phyloP scores from a whole-genome alignment of 768 basidiomycete genomes.

The Lentinula raphanica region DNA sequence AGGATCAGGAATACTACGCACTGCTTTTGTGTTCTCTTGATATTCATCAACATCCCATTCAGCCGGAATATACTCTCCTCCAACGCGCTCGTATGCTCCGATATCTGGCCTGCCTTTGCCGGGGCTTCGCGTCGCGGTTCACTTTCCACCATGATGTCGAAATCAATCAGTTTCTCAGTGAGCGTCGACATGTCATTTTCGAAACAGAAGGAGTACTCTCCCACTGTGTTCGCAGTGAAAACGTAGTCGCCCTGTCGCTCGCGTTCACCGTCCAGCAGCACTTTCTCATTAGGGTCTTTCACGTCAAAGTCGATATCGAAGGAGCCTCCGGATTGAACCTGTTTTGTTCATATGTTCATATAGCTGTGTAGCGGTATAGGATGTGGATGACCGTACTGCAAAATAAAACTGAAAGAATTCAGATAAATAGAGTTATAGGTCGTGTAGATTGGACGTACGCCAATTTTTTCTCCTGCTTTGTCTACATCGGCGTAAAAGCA shows the following conservation, averaged over 20 bases:
- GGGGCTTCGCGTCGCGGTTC: conserved; percentile 89
- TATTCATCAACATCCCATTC: conserved; percentile 79
- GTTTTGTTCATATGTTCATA: not conserved
- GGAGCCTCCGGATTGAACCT: conserved; percentile 96
- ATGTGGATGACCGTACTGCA: conserved; percentile 56
- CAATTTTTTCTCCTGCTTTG: conserved; percentile 89
- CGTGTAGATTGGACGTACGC: conserved; percentile 42
- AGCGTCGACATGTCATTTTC: conserved; percentile 96
- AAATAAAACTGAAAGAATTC: conserved; percentile 79
- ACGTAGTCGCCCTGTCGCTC: conserved; percentile 98
- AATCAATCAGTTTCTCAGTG: conserved; percentile 90
- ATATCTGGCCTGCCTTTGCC: conserved; percentile 80
- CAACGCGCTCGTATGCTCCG: conserved; percentile 87
- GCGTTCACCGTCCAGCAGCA: conserved; percentile 80
- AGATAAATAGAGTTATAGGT: conserved; percentile 4
- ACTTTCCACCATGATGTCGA: conserved; percentile 97
- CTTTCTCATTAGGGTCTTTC: conserved; percentile 84
- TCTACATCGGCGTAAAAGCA: conserved; percentile 98
- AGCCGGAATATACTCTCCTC: conserved; percentile 96
- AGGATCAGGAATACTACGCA: conserved; percentile 31
- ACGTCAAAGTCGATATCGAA: conserved; percentile 95
- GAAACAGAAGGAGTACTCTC: conserved; percentile 95
- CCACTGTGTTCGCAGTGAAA: conserved; percentile 86
- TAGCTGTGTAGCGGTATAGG: not conserved
- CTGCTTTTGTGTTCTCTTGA: conserved; percentile 94